Conservation (phyloP, 164 flowering plant species). For the Magnolia changhungtana region DNA sequence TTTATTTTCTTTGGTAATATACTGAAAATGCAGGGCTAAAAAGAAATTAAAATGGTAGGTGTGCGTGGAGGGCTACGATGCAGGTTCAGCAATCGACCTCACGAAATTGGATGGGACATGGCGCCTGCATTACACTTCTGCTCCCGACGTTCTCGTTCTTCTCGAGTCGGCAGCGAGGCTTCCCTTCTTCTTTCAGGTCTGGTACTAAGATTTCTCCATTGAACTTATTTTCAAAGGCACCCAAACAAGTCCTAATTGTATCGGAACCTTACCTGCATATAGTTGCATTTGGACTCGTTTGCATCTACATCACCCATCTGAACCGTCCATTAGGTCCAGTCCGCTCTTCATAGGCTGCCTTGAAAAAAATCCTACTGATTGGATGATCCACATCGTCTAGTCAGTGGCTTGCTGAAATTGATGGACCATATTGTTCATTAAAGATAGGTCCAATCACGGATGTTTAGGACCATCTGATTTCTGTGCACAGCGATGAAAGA, state of each 20-base stretch:
- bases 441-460: too few species aligned
- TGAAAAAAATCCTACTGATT: too few species aligned
- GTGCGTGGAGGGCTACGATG: constrained; percentile 56
- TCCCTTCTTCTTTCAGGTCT: constrained; percentile 72
- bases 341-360: too few species aligned
- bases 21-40: not conserved
- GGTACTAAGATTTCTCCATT: not conserved
- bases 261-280: not conserved
- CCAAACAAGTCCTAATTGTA: not conserved
- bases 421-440: too few species aligned
- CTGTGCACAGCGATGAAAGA: too few species aligned
- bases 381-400: too few species aligned
- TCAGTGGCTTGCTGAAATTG: too few species aligned
- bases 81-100: constrained; percentile 52
- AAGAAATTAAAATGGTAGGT: constrained; percentile 37
- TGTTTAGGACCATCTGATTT: too few species aligned
- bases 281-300: not conserved
- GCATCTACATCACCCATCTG: not conserved
- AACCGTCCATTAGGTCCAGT: not conserved
- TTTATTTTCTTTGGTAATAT: not conserved
- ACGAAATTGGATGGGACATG: constrained; percentile 84
- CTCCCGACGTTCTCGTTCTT: constrained; percentile 85
- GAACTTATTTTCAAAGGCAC: not conserved
- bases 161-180: constrained; percentile 66
- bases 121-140: constrained; percentile 95